Base-by-base conservation (phyloP, 176 grass and related monocot genomes). In the Musa beccarii region DNA sequence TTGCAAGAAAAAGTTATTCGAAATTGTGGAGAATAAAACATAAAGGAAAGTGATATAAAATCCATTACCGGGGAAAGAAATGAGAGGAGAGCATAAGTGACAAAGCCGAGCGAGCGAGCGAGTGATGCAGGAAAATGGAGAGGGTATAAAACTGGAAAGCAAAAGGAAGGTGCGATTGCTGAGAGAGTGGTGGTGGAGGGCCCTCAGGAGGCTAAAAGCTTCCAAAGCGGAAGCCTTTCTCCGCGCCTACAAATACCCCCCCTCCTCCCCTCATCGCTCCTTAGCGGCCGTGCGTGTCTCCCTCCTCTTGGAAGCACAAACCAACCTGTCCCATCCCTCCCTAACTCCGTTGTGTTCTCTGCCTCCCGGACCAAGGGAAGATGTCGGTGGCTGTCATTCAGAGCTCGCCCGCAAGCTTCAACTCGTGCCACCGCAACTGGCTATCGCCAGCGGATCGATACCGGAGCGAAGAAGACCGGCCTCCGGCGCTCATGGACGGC, bases 361-460 rank as follows among this genome's bases (percentile, higher is more conserved):
- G 56, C 56, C 56, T 24, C 29, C 24, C 65, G 11, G 5, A 14
- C 65, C 22, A 1, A 28, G 65, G 34, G 6, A 87, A 74, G 82
- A 90, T 90, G 89, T 90, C 89, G 77, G 89, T 82, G 68, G 85
- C 82, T n/a, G 82, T 87, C 59, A 82, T 76, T 76, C 79, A 76
- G 52, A 73, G 78, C 20, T 72, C 75, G 2, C 22, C 66, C 53
- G 20, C 79, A 15, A 78, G 76, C 75, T 53, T 76, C 23, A 82
- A 84, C 82, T 54, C 82, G 68, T 19, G 61, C 2, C 69, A 79
- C 10, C 3, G 23, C 34, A 85, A 82, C 82, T 52, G 63, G 59
- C 34, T 43, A 43, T 52, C 26, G 25, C 84, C 75, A 11, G 61
- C 51, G 0, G 59, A 72, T 53, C 72, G 51, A 79, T 63, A 52